Conservation (phyloP, 163 green algal species). For the Dunaliella salina region DNA sequence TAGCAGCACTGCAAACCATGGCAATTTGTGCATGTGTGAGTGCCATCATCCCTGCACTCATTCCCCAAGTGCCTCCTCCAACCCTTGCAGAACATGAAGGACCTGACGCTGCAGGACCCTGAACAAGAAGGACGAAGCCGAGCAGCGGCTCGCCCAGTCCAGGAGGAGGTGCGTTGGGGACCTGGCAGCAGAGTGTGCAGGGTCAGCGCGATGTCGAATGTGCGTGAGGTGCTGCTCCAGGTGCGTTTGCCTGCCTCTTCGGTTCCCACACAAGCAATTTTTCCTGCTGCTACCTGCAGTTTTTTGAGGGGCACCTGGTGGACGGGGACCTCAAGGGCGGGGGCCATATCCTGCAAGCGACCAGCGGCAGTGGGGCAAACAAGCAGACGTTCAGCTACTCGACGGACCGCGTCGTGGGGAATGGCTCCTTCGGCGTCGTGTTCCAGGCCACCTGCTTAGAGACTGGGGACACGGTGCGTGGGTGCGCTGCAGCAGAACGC, state of each 20-base stretch:
- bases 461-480: conserved; percentile 77
- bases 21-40: background rate
- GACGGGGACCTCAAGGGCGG: conserved; percentile 64
- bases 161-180: conserved; percentile 44
- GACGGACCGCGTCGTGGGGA: conserved; percentile 90
- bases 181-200: background rate
- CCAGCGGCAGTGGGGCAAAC: conserved; percentile 36
- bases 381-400: conserved; percentile 71
- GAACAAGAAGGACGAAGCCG: conserved; percentile 23
- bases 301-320: conserved; percentile 72
- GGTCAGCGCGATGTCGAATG: background rate
- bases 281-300: conserved; percentile 4
- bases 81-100: conserved; percentile 59
- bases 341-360: conserved; percentile 41
- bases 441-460: conserved; percentile 96
- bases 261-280: no score
- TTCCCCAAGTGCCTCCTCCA: no score
- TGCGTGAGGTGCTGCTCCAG: background rate
- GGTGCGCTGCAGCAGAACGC: background rate
- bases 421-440: conserved; percentile 97
- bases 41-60: background rate
- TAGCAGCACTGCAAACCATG: background rate
- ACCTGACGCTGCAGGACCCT: conserved; percentile 64
- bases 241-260: background rate
- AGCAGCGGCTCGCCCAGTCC: conserved; percentile 37